A percentile compares a stretch with the other conserved stretches of the same genome.
phyloP scores from a whole-genome alignment of 371 early-diverging fungal species.

The Racocetra persica region DNA sequence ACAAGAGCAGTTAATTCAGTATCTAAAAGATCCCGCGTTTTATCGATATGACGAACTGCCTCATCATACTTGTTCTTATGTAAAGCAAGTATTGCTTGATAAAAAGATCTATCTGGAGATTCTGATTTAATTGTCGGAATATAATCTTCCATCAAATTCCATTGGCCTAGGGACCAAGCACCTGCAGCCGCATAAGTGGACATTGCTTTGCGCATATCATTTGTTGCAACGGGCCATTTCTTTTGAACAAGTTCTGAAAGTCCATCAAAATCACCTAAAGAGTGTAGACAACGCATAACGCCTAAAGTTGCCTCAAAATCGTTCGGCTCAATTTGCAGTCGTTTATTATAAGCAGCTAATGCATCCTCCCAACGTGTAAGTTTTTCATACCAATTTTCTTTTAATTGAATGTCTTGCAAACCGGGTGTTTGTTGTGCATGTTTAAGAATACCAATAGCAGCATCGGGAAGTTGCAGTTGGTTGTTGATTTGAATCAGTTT shows the following conservation, averaged over 20 bases:
- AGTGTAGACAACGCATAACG: slow-evolving; percentile 93
- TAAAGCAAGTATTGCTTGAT: slow-evolving; percentile 87
- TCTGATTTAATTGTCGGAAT: slow-evolving; percentile 82
- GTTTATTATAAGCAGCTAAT: slow-evolving; percentile 84
- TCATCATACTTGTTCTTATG: slow-evolving; percentile 83
- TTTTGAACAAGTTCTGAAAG: slow-evolving; percentile 83
- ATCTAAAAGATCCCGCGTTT: slow-evolving; percentile 88
- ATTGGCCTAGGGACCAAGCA: slow-evolving; percentile 93
- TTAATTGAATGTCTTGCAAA: slow-evolving; percentile 79
- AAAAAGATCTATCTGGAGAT: slow-evolving; percentile 75
- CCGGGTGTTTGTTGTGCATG: slow-evolving; percentile 82
- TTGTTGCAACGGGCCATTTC: slow-evolving; percentile 75
- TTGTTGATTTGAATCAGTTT: slow-evolving; percentile 95
- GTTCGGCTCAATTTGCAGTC: slow-evolving; percentile 79
- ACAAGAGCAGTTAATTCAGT: slow-evolving; percentile 89
- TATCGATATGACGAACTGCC: slow-evolving; percentile 79
- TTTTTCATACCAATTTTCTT: slow-evolving; percentile 95
- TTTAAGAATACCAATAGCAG: slow-evolving; percentile 93
- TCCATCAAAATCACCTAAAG: slow-evolving; percentile 94
- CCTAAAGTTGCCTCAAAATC: slow-evolving; percentile 81
- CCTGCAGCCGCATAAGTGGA: slow-evolving; percentile 94
- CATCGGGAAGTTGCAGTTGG: slow-evolving; percentile 94
- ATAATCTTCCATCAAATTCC: slow-evolving; percentile 93
- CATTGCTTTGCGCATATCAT: slow-evolving; percentile 67
- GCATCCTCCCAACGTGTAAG: slow-evolving; percentile 97